These are phyloP conservation scores for Wickerhamomyces sp. DNA, from an alignment of 1,139 yeast genomes.

Conservation along the genomic window DNA sequence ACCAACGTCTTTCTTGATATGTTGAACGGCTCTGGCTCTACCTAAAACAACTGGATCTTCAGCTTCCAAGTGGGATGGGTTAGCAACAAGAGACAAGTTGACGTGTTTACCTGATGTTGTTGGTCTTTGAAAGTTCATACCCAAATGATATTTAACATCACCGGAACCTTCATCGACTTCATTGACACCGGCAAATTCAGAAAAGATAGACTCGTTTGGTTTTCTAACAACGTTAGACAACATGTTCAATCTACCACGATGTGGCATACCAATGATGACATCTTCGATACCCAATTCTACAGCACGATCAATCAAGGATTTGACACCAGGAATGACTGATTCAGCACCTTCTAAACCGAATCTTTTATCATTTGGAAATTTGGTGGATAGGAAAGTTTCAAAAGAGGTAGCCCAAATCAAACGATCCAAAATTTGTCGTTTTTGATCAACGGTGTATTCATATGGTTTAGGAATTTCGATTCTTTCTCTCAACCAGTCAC, in stretches of 20 bases:
- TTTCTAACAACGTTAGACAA: constrained; percentile 96
- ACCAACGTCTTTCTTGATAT: constrained; percentile 82
- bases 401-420: constrained; percentile 95
- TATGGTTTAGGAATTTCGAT: constrained; percentile 89
- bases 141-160: constrained; percentile 98
- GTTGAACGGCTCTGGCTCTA: constrained; percentile 95
- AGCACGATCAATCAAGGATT: constrained; percentile 88
- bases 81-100: constrained; percentile 91
- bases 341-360: constrained; percentile 99
- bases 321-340: constrained; percentile 93
- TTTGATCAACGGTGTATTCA: constrained; percentile 80
- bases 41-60: constrained; percentile 99
- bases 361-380: constrained; percentile 97
- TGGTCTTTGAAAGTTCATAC: constrained; percentile 99
- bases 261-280: constrained; percentile 98
- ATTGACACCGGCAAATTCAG: constrained; percentile 90
- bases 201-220: constrained; percentile 95
- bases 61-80: constrained; percentile 98
- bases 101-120: constrained; percentile 98
- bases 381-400: constrained; percentile 86
- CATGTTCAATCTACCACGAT: constrained; percentile 98
- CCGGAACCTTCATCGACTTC: constrained; percentile 91
- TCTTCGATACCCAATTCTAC: constrained; percentile 94
- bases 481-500: constrained; percentile 98
- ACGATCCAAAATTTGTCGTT: constrained; percentile 94